Evolutionary conservation across 2,329 filamentous ascomycete genomes (phyloP).

Genomic region (Pestalotiopsis sp.): DNA sequence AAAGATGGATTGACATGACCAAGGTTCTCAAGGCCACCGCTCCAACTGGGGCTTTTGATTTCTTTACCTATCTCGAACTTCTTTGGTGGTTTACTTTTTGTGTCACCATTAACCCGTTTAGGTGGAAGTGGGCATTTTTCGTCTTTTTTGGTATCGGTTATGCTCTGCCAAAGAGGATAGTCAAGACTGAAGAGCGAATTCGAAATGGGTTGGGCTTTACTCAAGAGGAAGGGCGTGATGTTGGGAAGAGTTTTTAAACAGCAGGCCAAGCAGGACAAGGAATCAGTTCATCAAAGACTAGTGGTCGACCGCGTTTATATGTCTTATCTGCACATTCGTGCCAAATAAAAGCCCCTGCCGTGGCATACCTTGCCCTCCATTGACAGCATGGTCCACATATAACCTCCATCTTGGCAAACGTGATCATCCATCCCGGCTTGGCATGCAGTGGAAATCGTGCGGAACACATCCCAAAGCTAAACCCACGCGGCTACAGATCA

Average conservation of each 20-base stretch:
- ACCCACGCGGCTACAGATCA: not conserved
- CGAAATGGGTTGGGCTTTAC: conserved; percentile 51
- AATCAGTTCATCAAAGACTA: not conserved
- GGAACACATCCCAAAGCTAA: not conserved
- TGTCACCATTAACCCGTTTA: conserved; percentile 77
- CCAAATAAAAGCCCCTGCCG: not conserved
- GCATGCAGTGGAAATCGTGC: not conserved
- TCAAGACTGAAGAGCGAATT: conserved; percentile 64
- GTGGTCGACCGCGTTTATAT: not conserved
- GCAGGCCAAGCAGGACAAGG: not conserved
- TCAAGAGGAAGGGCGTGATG: conserved; percentile 28
- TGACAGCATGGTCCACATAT: too few relatives aligned
- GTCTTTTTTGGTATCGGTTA: conserved; percentile 76
- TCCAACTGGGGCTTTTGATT: conserved; percentile 79
- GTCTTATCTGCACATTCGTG: too few relatives aligned
- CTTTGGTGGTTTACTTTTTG: conserved; percentile 85
- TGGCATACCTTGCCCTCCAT: not conserved
- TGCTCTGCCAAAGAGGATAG: conserved; percentile 63
- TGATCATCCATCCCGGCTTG: not conserved
- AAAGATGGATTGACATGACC: conserved; percentile 85
- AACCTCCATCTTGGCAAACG: not conserved
- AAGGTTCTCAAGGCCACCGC: conserved; percentile 66
- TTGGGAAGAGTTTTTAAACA: conserved; percentile 32
- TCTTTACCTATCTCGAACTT: conserved; percentile 85
- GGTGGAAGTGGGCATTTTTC: conserved; percentile 88